phyloP scores from a whole-genome alignment of 306 rosid species.

The Fragaria nilgerrensis region DNA sequence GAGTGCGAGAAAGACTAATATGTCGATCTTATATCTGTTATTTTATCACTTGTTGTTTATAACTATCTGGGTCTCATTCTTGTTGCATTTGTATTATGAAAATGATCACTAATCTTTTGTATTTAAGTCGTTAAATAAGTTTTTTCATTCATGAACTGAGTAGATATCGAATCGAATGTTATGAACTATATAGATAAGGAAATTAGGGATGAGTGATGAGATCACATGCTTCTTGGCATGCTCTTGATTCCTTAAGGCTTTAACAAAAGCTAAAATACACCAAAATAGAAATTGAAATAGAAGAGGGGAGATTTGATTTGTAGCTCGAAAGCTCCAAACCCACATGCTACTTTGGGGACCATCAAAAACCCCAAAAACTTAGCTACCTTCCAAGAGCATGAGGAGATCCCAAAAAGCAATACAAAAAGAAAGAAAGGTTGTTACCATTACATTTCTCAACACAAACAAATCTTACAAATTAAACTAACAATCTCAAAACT shows the following conservation, averaged over 20 bases:
- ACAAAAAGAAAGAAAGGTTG: conserved; percentile 39
- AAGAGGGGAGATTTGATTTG: conserved; percentile 14
- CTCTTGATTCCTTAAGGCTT: conserved; percentile 60
- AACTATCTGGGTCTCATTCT: background rate
- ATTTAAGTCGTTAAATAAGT: background rate
- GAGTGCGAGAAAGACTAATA: background rate
- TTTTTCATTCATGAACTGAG: background rate
- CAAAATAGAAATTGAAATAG: conserved; percentile 34
- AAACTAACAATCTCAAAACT: conserved; percentile 38
- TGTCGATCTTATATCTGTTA: background rate
- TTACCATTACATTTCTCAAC: conserved; percentile 9
- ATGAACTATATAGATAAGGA: conserved; percentile 21
- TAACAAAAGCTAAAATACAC: conserved; percentile 44
- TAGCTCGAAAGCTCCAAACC: conserved; percentile 39
- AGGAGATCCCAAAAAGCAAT: conserved; percentile 81
- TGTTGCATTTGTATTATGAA: background rate
- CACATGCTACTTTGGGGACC: conserved; percentile 85
- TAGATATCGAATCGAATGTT: conserved; percentile 31
- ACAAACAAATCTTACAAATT: conserved; percentile 38
- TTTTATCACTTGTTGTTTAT: background rate
- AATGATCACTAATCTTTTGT: background rate
- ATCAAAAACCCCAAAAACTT: conserved; percentile 40
- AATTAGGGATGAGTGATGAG: conserved; percentile 44
- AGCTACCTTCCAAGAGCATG: conserved; percentile 49
- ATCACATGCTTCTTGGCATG: conserved; percentile 80